These are phyloP conservation scores for Dactylellina haptotyla DNA, from an alignment of 2,329 filamentous ascomycete genomes.

Conservation along the genomic window DNA sequence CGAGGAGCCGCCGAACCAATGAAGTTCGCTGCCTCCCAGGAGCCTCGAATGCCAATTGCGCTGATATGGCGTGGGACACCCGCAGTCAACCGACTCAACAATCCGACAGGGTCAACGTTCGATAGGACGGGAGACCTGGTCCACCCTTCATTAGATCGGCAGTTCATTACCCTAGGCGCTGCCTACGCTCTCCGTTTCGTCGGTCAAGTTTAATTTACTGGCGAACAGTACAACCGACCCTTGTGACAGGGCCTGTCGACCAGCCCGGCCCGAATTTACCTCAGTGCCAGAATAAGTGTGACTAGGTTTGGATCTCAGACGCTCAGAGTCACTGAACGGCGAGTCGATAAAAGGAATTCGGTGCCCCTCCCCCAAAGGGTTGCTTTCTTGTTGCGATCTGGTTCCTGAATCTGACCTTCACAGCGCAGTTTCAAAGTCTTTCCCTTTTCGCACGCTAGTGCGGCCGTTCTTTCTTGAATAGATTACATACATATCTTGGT, in stretches of 20 bases:
- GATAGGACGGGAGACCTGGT: constrained; percentile 51
- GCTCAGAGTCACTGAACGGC: constrained; percentile 14
- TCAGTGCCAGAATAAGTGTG: constrained; percentile 24
- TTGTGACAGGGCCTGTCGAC: constrained; percentile 53
- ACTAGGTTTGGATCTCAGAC: constrained; percentile 28
- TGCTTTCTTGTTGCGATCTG: constrained; percentile 49
- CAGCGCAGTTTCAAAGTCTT: constrained; percentile 52
- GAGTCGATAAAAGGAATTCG: constrained; percentile 53
- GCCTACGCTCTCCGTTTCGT: constrained; percentile 26
- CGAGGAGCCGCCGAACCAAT: constrained; percentile 35
- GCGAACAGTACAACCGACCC: constrained; percentile 29
- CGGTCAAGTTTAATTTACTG: constrained; percentile 45
- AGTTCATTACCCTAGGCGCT: constrained; percentile 53
- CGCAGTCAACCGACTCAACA: constrained; percentile 23
- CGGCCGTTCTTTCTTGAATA: constrained; percentile 39
- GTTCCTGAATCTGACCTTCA: constrained; percentile 41
- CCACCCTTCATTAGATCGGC: constrained; percentile 41
- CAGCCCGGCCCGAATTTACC: constrained; percentile 50
- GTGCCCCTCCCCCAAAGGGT: constrained; percentile 46
- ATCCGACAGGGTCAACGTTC: constrained; percentile 31
- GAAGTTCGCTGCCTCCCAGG: neutral
- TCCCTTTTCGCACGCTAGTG: constrained; percentile 30
- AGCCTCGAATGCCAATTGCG: constrained; percentile 13
- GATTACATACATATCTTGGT: constrained; percentile 40
- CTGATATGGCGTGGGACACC: constrained; percentile 38